A percentile compares a stretch with the other conserved stretches of the same genome.
These are phyloP conservation scores for Quercus agrifolia DNA, from an alignment of 306 rosid genomes.

Conservation along the genomic window DNA sequence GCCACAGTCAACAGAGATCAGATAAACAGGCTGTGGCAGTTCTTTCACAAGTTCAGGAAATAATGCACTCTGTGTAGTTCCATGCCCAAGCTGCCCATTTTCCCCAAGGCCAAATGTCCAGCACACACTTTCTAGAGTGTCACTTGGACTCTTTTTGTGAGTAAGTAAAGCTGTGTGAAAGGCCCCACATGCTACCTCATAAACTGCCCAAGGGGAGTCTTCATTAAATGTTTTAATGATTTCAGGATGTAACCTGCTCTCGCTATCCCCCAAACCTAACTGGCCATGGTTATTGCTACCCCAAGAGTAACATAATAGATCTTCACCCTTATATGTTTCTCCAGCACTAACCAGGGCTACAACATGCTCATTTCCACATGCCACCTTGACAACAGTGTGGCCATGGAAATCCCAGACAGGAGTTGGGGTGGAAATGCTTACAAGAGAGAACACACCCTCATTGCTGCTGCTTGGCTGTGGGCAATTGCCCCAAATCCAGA, in stretches of 20 bases:
- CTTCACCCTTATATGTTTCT: slow-evolving; percentile 49
- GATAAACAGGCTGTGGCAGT: slow-evolving; percentile 46
- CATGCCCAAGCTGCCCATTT: slow-evolving; percentile 94
- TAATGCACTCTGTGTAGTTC: slow-evolving; percentile 53
- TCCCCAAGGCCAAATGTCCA: slow-evolving; percentile 93
- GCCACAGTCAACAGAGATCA: slow-evolving; percentile 71
- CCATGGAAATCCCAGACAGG: slow-evolving; percentile 79
- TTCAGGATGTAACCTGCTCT: slow-evolving; percentile 57
- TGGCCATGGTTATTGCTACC: slow-evolving; percentile 78
- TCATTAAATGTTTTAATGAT: slow-evolving; percentile 43
- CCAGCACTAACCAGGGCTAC: slow-evolving; percentile 61
- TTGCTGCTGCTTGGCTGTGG: slow-evolving; percentile 47
- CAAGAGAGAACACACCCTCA: slow-evolving; percentile 45
- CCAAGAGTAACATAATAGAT: slow-evolving; percentile 83
- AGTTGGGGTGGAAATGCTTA: slow-evolving; percentile 58
- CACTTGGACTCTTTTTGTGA: slow-evolving; percentile 43
- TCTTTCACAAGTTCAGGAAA: slow-evolving; percentile 60
- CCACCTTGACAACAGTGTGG: slow-evolving; percentile 71
- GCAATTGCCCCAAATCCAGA: slow-evolving; percentile 91
- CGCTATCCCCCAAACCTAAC: slow-evolving; percentile 79
- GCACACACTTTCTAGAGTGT: slow-evolving; percentile 50
- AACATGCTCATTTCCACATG: slow-evolving; percentile 87
- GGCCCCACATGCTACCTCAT: slow-evolving; percentile 85
- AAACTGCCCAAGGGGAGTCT: slow-evolving; percentile 50
- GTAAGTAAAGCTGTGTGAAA: slow-evolving; percentile 90